These are phyloP conservation scores for Glomus cerebriforme DNA, from an alignment of 192 early-diverging fungal genomes.

Conservation along the genomic window DNA sequence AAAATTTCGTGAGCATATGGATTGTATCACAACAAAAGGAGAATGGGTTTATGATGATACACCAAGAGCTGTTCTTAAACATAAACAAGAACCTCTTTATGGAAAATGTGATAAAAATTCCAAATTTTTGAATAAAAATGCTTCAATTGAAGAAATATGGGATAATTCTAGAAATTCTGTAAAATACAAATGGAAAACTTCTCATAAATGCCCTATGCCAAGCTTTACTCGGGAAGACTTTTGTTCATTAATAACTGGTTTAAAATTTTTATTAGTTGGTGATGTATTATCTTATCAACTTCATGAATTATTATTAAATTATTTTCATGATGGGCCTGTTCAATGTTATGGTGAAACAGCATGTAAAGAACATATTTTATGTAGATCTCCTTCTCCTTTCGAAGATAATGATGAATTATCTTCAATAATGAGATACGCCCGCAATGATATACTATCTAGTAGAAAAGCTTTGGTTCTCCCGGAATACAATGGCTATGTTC, in stretches of 20 bases:
- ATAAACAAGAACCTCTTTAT: conserved; percentile 22
- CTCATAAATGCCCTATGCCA: background rate
- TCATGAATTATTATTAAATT: conserved; percentile 56
- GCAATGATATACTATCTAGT: conserved; percentile 54
- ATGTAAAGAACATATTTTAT: conserved; percentile 49
- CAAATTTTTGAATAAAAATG: background rate
- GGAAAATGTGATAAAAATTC: conserved; percentile 12
- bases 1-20: background rate
- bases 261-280: conserved; percentile 48
- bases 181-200: conserved; percentile 13
- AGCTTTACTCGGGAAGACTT: background rate
- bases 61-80: conserved; percentile 7
- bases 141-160: background rate
- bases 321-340: conserved; percentile 53
- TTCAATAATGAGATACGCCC: conserved; percentile 40
- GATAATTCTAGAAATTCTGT: background rate
- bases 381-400: conserved; percentile 25
- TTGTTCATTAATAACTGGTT: background rate
- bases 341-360: conserved; percentile 58
- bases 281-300: conserved; percentile 54
- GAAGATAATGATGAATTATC: background rate
- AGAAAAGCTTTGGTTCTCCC: background rate
- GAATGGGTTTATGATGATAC: conserved; percentile 12
- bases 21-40: conserved; percentile 9
- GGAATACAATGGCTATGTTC: conserved; percentile 33